These are phyloP conservation scores for Phytopythium boreale DNA, from an alignment of 352 stramenopile species.

Conservation along the genomic window DNA sequence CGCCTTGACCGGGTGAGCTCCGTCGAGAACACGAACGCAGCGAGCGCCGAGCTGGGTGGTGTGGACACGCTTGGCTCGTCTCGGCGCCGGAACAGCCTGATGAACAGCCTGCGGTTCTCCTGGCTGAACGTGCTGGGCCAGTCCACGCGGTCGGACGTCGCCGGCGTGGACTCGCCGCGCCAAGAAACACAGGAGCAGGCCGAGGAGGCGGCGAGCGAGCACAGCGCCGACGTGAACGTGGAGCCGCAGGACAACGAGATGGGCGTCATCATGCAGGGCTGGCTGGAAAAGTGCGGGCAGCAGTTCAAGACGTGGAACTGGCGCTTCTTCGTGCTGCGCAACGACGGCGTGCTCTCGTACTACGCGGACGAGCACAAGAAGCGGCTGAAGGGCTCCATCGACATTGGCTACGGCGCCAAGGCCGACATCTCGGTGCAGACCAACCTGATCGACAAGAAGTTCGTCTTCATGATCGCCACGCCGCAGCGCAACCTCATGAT, in stretches of 20 bases:
- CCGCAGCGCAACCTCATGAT: constrained; percentile 80
- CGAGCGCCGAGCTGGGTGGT: background rate
- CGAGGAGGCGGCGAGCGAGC: constrained; percentile 8
- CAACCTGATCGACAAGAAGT: constrained; percentile 78
- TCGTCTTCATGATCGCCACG: constrained; percentile 81
- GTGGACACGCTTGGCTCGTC: constrained; percentile 4
- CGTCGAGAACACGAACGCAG: no score
- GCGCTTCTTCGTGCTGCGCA: constrained; percentile 83
- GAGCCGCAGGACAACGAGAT: constrained; percentile 48
- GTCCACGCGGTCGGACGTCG: constrained; percentile 38
- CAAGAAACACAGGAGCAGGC: constrained; percentile 12
- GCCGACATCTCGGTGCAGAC: constrained; percentile 82
- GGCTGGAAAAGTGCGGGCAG: constrained; percentile 87
- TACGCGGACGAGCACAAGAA: constrained; percentile 72
- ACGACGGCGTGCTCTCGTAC: constrained; percentile 80
- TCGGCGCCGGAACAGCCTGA: constrained; percentile 32
- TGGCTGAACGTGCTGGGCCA: constrained; percentile 60
- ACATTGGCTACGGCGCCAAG: constrained; percentile 65
- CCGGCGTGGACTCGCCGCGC: constrained; percentile 20
- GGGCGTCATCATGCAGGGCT: constrained; percentile 79
- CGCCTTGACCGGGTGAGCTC: background rate
- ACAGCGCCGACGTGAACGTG: constrained; percentile 37
- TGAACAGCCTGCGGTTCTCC: constrained; percentile 49
- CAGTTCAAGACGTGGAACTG: constrained; percentile 90
- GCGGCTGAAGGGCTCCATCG: constrained; percentile 77